Evolutionary conservation across 352 stramenopile genomes (phyloP), one percentile per base, ranked within the genome.

Genomic region (Phytophthora chlamydospora): DNA sequence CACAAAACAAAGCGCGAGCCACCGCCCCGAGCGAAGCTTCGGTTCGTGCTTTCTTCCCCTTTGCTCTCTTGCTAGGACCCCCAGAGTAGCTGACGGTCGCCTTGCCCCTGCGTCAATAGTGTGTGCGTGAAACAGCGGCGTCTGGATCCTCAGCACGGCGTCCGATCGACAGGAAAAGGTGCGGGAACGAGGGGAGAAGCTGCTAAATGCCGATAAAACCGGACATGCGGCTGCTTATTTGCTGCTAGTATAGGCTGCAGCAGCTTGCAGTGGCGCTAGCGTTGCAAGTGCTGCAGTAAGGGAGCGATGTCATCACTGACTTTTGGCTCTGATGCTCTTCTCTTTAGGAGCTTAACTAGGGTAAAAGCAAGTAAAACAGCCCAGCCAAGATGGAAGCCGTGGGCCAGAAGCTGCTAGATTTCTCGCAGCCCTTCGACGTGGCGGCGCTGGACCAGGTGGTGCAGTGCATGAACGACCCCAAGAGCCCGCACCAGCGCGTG

Each of bases 371-470:
- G 35, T 3, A 16, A 48, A 27, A 39, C 46, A 11, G 29, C 17
- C 6, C 24, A 21, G 6, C 1, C 27, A 68, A 66, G 10, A 96
- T 98, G 89, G 90, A 98, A 73, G 87, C 84, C 41, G 78, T 96
- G 40, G 89, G 83, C n/a, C 84, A 93, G 60, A 94, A 96, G 75
- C 75, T 98, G 62, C 62, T 98, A 65, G 91, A 98, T 76, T 97
- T 98, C 38, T 97, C 85, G 55, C 83, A 97, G 76, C 90, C 91
- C 34, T 99, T 99, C 64, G 96, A 99, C 60, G 93, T 99, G 29
- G 68, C 81, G 21, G 76, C 98, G 44, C 82, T 99, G 45, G 97
- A 99, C 67, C 80, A 99, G 72, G 91, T 99, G 17, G 88, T 99
- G n/a, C 69, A 78, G 17, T 97, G 95, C 55, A 97, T 98, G 62